Evolutionary conservation across 371 early-diverging fungal species (phyloP).

Genomic region (Rhizopus delemar): DNA sequence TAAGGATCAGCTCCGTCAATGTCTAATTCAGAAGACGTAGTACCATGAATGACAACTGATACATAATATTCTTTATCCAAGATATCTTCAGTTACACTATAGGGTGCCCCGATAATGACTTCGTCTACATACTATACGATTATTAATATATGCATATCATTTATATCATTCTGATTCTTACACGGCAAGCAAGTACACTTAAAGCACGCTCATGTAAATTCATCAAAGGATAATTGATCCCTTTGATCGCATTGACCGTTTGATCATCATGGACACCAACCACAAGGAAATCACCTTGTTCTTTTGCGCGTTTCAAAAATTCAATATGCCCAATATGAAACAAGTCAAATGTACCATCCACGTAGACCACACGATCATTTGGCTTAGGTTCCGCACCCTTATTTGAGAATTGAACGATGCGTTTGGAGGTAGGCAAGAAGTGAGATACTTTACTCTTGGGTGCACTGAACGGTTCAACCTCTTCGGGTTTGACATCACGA

Average conservation of each 20-base stretch:
- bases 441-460: constrained; percentile 69
- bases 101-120: constrained; percentile 90
- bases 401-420: constrained; percentile 82
- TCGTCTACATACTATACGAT: constrained; percentile 78
- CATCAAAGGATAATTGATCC: constrained; percentile 89
- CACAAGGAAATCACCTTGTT: constrained; percentile 84
- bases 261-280: constrained; percentile 94
- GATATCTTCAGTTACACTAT: constrained; percentile 81
- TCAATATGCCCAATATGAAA: constrained; percentile 97
- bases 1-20: constrained; percentile 84
- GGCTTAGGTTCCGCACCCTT: constrained; percentile 74
- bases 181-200: constrained; percentile 84
- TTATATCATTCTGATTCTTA: constrained; percentile 28
- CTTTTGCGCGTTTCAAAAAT: constrained; percentile 86
- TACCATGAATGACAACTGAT: constrained; percentile 76
- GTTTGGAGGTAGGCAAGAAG: constrained; percentile 84
- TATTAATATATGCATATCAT: neutral
- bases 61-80: constrained; percentile 80
- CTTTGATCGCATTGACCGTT: constrained; percentile 87
- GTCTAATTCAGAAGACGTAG: constrained; percentile 63
- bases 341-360: constrained; percentile 95
- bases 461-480: constrained; percentile 63
- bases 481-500: constrained; percentile 64
- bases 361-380: constrained; percentile 79
- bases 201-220: constrained; percentile 91